These are phyloP conservation scores for Allium fistulosum DNA, from an alignment of 106 monocot genomes.

Conservation along the genomic window DNA sequence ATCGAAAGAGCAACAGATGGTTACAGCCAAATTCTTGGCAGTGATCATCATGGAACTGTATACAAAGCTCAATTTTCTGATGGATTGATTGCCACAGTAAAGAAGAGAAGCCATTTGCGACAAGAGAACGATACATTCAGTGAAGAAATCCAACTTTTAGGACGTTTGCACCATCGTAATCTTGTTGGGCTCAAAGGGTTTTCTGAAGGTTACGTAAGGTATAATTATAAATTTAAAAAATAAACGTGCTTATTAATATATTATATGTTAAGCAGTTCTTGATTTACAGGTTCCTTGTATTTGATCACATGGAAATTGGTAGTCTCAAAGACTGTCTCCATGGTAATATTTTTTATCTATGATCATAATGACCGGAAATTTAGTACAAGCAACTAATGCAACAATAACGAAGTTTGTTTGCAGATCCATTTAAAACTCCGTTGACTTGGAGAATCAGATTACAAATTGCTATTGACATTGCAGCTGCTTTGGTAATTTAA, in stretches of 20 bases:
- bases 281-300: constrained; percentile 62
- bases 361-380: too few relatives aligned
- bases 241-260: neutral
- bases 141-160: constrained; percentile 45
- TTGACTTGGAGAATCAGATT: constrained; percentile 79
- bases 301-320: constrained; percentile 81
- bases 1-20: constrained; percentile 69
- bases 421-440: constrained; percentile 89
- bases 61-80: constrained; percentile 76
- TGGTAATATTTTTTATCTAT: constrained; percentile 31
- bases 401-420: neutral
- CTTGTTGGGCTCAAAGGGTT: constrained; percentile 63
- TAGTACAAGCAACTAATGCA: neutral
- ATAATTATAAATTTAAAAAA: neutral
- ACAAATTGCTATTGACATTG: constrained; percentile 69
- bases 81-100: constrained; percentile 59
- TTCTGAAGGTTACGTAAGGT: constrained; percentile 66
- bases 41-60: constrained; percentile 39
- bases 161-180: constrained; percentile 68
- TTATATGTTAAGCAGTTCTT: neutral
- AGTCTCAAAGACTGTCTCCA: constrained; percentile 78
- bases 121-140: constrained; percentile 28
- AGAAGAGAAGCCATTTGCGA: constrained; percentile 16
- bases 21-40: constrained; percentile 51
- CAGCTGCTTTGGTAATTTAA: constrained; percentile 69